Conservation (phyloP, 2,329 filamentous ascomycete species). For the Cladorrhinum sp. region DNA sequence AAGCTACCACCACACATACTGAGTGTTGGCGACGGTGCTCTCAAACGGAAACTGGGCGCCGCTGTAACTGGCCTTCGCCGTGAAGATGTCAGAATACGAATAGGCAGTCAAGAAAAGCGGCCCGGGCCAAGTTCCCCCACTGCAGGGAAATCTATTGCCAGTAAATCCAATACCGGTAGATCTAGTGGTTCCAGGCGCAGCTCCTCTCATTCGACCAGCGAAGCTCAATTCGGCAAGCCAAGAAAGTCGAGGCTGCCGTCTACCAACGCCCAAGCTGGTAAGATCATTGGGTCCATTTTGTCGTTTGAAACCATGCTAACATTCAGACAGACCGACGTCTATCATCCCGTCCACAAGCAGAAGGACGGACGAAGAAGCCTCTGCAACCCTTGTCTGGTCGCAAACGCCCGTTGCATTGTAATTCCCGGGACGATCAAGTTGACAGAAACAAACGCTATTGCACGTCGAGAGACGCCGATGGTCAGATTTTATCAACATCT, state of each 20-base stretch:
- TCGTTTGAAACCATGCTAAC: background rate
- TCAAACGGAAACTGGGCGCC: slow-evolving; percentile 4
- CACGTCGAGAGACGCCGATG: background rate
- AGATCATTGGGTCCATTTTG: background rate
- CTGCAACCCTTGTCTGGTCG: no score
- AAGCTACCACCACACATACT: slow-evolving; percentile 13
- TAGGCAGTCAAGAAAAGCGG: slow-evolving; percentile 36
- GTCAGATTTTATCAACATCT: slow-evolving; percentile 8
- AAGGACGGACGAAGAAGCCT: background rate
- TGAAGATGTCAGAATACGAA: slow-evolving; percentile 32
- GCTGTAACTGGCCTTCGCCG: slow-evolving; percentile 2
- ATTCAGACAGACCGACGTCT: background rate
- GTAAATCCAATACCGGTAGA: background rate
- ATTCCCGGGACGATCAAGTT: background rate
- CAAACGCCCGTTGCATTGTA: no score
- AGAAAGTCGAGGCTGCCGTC: background rate
- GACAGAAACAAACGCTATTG: background rate
- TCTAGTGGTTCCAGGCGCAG: background rate
- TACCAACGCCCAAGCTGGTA: background rate
- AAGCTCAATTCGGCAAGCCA: background rate
- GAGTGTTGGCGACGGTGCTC: slow-evolving; percentile 1
- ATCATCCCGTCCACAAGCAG: background rate
- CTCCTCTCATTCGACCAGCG: background rate
- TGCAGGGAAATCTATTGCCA: background rate
- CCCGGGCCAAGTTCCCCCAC: slow-evolving; percentile 23